Evolutionary conservation across 2,329 filamentous ascomycete genomes (phyloP).

Genomic region (Penicillium vulpinum): DNA sequence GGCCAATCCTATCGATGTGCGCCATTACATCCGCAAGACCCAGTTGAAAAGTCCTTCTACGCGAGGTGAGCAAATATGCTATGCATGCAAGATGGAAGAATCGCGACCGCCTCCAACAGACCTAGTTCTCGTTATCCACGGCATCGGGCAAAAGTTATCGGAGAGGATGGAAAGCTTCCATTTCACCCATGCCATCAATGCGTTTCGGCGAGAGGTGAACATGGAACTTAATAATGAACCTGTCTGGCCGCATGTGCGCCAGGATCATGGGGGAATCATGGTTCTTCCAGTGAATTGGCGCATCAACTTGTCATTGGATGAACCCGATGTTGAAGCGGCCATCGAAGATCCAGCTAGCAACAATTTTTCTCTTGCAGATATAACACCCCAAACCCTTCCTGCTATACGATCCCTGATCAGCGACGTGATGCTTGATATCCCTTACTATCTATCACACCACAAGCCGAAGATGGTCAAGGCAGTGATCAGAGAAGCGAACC

Average conservation of each 20-base stretch:
- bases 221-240: slow-evolving; percentile 73
- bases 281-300: slow-evolving; percentile 94
- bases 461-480: slow-evolving; percentile 93
- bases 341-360: slow-evolving; percentile 59
- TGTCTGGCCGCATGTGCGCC: slow-evolving; percentile 73
- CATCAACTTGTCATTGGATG: slow-evolving; percentile 81
- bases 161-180: slow-evolving; percentile 95
- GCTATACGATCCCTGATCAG: slow-evolving; percentile 92
- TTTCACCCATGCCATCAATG: slow-evolving; percentile 94
- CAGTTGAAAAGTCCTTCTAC: slow-evolving; percentile 33
- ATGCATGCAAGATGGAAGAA: slow-evolving; percentile 64
- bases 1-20: slow-evolving; percentile 42
- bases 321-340: slow-evolving; percentile 61
- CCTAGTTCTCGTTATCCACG: slow-evolving; percentile 86
- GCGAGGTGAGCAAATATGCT: slow-evolving; percentile 38
- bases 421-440: slow-evolving; percentile 97
- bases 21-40: slow-evolving; percentile 43
- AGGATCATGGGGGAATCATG: slow-evolving; percentile 87
- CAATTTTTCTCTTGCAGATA: slow-evolving; percentile 74
- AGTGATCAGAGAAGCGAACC: slow-evolving; percentile 85
- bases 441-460: slow-evolving; percentile 95
- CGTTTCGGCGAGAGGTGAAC: slow-evolving; percentile 82
- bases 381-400: slow-evolving; percentile 86
- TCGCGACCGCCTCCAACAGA: slow-evolving; percentile 74
- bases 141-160: slow-evolving; percentile 94